phyloP scores from a whole-genome alignment of 2,329 filamentous ascomycete species.

The Drechslerella dactyloides region DNA sequence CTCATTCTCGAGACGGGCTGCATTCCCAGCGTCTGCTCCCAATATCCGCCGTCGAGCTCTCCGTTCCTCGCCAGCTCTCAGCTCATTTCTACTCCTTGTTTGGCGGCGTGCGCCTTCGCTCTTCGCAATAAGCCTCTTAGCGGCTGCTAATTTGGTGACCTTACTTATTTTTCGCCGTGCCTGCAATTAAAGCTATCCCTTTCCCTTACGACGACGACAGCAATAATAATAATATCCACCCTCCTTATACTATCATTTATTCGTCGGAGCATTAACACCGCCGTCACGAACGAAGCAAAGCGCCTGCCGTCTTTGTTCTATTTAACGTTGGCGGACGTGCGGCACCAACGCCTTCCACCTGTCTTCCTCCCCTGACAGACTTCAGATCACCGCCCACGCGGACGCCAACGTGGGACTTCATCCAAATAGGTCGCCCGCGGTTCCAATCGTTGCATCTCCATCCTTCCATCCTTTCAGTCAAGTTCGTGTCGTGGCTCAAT shows the following conservation, averaged over 20 bases:
- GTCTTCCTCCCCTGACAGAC: background rate
- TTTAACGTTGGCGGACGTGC: constrained; percentile 2
- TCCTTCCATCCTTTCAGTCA: background rate
- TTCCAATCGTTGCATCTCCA: background rate
- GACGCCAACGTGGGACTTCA: background rate
- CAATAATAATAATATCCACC: too few species aligned
- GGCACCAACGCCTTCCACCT: background rate
- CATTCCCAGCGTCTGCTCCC: constrained; percentile 8
- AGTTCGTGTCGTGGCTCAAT: background rate
- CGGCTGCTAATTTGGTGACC: constrained; percentile 1
- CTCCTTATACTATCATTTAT: too few species aligned
- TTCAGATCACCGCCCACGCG: background rate
- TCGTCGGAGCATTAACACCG: too few species aligned
- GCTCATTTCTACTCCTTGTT: background rate
- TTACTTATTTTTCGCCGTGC: background rate
- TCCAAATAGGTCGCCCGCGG: background rate
- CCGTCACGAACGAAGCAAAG: too few species aligned
- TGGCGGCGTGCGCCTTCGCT: background rate
- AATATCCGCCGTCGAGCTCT: background rate
- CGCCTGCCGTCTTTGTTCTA: background rate
- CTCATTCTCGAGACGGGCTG: constrained; percentile 13
- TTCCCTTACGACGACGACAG: background rate
- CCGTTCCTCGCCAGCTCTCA: constrained; percentile 1
- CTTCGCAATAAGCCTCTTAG: background rate
- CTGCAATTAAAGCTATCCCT: background rate